These are phyloP conservation scores for Ustilago hordei DNA, from an alignment of 1,284 basidiomycete genomes.

Conservation along the genomic window DNA sequence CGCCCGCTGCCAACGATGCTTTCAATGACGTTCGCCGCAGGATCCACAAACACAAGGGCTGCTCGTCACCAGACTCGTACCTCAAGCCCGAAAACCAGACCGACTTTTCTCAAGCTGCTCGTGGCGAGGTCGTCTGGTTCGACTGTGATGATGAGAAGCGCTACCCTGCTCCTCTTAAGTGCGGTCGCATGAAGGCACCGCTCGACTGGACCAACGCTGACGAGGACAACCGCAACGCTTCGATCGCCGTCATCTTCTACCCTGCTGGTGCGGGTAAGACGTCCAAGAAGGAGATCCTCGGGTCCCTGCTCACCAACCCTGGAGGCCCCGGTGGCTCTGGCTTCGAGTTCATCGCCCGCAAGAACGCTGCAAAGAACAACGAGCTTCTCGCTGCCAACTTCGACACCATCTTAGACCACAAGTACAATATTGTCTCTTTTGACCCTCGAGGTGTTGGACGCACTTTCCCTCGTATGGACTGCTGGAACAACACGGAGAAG, in stretches of 20 bases:
- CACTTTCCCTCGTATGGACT: slow-evolving; percentile 50
- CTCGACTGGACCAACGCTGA: slow-evolving; percentile 53
- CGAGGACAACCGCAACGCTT: slow-evolving; percentile 46
- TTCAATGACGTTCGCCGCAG: slow-evolving; percentile 20
- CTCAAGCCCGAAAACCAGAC: slow-evolving; percentile 43
- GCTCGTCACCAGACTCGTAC: slow-evolving; percentile 12
- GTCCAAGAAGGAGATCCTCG: slow-evolving; percentile 38
- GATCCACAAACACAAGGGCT: slow-evolving; percentile 16
- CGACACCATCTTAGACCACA: slow-evolving; percentile 41
- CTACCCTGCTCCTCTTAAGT: slow-evolving; percentile 45
- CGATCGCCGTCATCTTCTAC: slow-evolving; percentile 53
- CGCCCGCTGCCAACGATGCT: slow-evolving; percentile 16
- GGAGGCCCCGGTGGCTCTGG: slow-evolving; percentile 58
- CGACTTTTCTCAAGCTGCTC: slow-evolving; percentile 40
- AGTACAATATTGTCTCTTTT: slow-evolving; percentile 55
- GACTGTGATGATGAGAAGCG: slow-evolving; percentile 44
- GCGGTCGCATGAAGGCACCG: slow-evolving; percentile 54
- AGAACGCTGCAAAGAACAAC: slow-evolving; percentile 32
- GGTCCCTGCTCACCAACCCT: slow-evolving; percentile 52
- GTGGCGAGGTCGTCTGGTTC: slow-evolving; percentile 46
- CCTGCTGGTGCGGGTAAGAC: slow-evolving; percentile 53
- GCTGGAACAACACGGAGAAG: slow-evolving; percentile 44
- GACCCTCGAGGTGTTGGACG: slow-evolving; percentile 53
- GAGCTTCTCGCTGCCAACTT: slow-evolving; percentile 35
- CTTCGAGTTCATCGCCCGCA: slow-evolving; percentile 38